These are phyloP conservation scores for Wickerhamiella cacticola DNA, from an alignment of 805 yeast species.

Conservation along the genomic window DNA sequence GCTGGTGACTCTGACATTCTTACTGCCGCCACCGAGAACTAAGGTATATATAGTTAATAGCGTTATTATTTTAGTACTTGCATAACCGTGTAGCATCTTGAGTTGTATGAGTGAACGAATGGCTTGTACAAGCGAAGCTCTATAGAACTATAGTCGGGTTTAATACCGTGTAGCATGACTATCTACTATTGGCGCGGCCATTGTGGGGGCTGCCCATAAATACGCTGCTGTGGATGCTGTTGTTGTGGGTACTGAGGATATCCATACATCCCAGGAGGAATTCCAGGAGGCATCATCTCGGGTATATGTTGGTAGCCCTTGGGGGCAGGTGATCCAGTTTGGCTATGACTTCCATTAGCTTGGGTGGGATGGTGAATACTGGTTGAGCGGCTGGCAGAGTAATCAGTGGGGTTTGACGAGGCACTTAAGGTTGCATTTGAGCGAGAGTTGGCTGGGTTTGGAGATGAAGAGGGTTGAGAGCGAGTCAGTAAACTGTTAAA, in stretches of 20 bases:
- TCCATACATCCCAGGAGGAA: background rate
- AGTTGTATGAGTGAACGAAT: too few species aligned
- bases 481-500: constrained; percentile 14
- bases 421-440: too few species aligned
- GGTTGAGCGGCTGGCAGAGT: background rate
- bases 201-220: background rate
- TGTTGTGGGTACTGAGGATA: background rate
- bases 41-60: constrained; percentile 2
- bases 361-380: too few species aligned
- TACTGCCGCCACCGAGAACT: constrained; percentile 23
- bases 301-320: background rate
- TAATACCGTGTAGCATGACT: too few species aligned
- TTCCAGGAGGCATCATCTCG: background rate
- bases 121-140: too few species aligned
- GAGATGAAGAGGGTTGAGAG: background rate
- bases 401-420: background rate
- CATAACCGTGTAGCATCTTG: too few species aligned
- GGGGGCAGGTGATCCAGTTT: background rate
- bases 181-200: constrained; percentile 4
- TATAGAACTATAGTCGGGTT: too few species aligned
- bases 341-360: too few species aligned
- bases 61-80: background rate
- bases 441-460: background rate
- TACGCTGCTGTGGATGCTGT: background rate
- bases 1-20: constrained; percentile 99